Evolutionary conservation across 108 stramenopile genomes (phyloP).

Genomic region (Cylindrotheca closterium): DNA sequence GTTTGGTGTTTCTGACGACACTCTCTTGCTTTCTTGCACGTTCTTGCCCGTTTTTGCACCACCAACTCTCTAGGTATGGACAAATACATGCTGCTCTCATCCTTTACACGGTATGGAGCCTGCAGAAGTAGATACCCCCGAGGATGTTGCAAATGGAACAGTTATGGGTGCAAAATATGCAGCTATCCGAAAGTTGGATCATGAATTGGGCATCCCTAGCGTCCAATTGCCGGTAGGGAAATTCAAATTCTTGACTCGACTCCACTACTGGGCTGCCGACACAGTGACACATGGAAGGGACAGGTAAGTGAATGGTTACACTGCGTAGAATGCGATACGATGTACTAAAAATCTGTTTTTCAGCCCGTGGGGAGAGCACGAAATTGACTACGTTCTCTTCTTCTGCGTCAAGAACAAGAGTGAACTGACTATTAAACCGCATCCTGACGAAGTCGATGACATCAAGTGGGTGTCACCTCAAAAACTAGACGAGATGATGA

Average conservation of each 20-base stretch:
- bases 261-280: constrained; percentile 98
- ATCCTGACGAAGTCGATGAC: constrained; percentile 92
- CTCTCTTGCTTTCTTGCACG: not conserved
- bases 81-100: constrained; percentile 99
- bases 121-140: constrained; percentile 70
- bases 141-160: constrained; percentile 60
- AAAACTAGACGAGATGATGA: constrained; percentile 72
- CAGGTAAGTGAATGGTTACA: constrained; percentile 34
- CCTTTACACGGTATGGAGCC: constrained; percentile 91
- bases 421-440: constrained; percentile 66
- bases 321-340: not conserved
- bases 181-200: constrained; percentile 94
- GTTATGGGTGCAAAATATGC: constrained; percentile 92
- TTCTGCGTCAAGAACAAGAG: constrained; percentile 56
- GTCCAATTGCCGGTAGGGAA: constrained; percentile 54
- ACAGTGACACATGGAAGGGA: constrained; percentile 83
- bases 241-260: constrained; percentile 96
- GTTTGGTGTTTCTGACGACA: not conserved
- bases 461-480: constrained; percentile 68
- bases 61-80: constrained; percentile 82
- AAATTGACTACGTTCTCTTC: constrained; percentile 98
- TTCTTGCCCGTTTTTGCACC: not conserved
- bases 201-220: constrained; percentile 93
- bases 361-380: constrained; percentile 98
- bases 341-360: not conserved